Evolutionary conservation across 2,329 filamentous ascomycete genomes (phyloP).

Genomic region (Fusarium sp.): DNA sequence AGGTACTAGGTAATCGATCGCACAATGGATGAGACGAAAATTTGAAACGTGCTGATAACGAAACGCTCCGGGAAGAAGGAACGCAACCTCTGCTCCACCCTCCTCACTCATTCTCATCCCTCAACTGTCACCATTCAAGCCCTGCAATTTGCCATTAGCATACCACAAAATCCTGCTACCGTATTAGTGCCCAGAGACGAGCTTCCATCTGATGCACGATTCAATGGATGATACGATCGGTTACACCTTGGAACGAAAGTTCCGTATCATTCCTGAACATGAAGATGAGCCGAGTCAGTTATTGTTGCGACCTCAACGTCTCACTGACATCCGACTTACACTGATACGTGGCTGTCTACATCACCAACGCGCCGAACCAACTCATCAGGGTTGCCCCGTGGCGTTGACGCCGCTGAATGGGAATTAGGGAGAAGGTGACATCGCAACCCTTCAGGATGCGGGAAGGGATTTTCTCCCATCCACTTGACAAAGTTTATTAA

Average conservation of each 20-base stretch:
- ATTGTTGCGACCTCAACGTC: conserved; percentile 2
- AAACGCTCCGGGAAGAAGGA: neutral
- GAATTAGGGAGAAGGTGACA: conserved; percentile 30
- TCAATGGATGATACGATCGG: neutral
- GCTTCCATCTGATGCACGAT: neutral
- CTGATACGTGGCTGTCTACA: conserved; percentile 2
- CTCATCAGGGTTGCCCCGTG: conserved; percentile 22
- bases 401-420: conserved; percentile 25
- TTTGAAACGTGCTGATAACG: neutral
- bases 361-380: neutral
- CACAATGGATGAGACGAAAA: neutral
- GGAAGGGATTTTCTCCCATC: conserved; percentile 26
- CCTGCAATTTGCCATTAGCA: neutral
- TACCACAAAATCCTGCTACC: neutral
- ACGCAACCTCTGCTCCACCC: neutral
- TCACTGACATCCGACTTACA: conserved; percentile 1
- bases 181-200: neutral
- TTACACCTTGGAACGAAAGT: neutral
- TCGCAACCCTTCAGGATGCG: conserved; percentile 25
- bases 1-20: neutral
- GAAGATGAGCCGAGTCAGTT: neutral
- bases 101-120: neutral
- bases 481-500: conserved; percentile 37
- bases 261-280: neutral
- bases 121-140: neutral